Evolutionary conservation across 2,329 filamentous ascomycete species (phyloP), one percentile per base, ranked within the genome.

Genomic region (Xylaria sp.): DNA sequence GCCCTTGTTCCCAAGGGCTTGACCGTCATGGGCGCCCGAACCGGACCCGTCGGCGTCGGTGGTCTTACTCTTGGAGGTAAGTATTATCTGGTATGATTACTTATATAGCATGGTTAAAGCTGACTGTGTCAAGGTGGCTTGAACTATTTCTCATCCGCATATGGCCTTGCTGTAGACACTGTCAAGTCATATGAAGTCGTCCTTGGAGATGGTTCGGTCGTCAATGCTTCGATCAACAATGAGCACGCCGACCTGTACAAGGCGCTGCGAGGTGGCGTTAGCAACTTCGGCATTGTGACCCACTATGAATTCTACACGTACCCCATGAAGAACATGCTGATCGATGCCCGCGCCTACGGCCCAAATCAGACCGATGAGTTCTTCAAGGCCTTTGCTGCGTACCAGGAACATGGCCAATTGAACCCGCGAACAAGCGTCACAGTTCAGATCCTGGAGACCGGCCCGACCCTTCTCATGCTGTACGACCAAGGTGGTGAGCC

Each of bases 211-310:
- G 70, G 70, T 13, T 61, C 59, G 3, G 65, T 70, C n/a, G 64
- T 68, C 42, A 69, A 56, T 13, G 67, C 68, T 37, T 61, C 67
- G 1, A 57, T 66, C 52, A 60, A 64, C 39, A 71, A 70, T 47
- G 50, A 65, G 16, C 56, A 68, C 34, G 65, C 65, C 9, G 71
- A 72, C 46, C 59, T 73, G 3, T 72, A 70, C 58, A 67, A 65
- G 34, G 70, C 68, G 4, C 61, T 74, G 57, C 60, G 68, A 63
- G 58, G 67, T 54, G 47, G 65, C 7, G 53, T 55, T 18, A 67
- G 64, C 52, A 74, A 73, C 52, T 70, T 73, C 49, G 71, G 70
- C 8, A 69, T 73, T 19, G 68, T 73, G 0, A 74, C 72, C 5
- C 64, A 54, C 23, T 72, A 71, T 57, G 68, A 69, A 35, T 59